A percentile compares a stretch with the other conserved stretches of the same genome.
Conservation (phyloP, 1,284 basidiomycete species). For the Caloboletus inedulis region DNA sequence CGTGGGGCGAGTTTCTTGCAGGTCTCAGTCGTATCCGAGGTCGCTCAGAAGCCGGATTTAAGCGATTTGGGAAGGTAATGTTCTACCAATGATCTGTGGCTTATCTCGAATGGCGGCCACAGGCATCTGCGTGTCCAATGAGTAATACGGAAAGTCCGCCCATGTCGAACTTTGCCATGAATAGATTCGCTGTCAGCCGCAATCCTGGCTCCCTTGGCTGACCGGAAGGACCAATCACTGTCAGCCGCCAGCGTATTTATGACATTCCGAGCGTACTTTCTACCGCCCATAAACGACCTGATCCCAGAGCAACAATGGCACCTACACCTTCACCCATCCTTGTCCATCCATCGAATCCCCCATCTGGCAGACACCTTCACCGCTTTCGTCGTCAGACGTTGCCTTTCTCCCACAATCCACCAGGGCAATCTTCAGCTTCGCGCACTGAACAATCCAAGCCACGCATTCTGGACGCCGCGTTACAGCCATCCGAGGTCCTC, state of each 20-base stretch:
- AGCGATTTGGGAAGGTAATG: background rate
- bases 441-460: constrained; percentile 1
- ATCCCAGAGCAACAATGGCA: constrained; percentile 18
- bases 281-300: background rate
- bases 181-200: constrained; percentile 21
- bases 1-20: background rate
- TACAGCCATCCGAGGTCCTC: constrained; percentile 9
- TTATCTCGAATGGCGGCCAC: background rate
- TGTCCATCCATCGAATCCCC: background rate
- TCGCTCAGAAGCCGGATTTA: background rate
- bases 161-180: background rate
- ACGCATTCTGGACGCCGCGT: constrained; percentile 5
- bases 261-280: constrained; percentile 2
- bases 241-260: constrained; percentile 32
- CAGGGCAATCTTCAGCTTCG: background rate
- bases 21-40: background rate
- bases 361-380: constrained; percentile 5
- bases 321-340: constrained; percentile 15
- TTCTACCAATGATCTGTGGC: background rate
- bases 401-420: constrained; percentile 3
- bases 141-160: background rate
- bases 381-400: constrained; percentile 16
- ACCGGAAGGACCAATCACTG: constrained; percentile 13
- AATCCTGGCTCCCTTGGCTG: constrained; percentile 13
- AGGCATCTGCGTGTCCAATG: background rate